Base-by-base conservation (phyloP, 2,329 filamentous ascomycete genomes). In the Pseudogymnoascus sp. region DNA sequence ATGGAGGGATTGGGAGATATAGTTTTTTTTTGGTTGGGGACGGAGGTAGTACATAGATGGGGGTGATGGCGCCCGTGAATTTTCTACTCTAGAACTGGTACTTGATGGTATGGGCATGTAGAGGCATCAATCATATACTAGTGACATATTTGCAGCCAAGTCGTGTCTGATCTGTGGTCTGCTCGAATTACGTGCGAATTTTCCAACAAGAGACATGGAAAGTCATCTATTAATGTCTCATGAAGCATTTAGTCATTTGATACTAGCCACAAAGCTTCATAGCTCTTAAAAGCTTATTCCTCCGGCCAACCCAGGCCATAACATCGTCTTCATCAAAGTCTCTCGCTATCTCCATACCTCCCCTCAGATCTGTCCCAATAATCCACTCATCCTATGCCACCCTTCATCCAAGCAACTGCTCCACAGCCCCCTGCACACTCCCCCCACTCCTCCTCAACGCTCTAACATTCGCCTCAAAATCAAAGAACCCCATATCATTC, bases 401-500 rank as follows among this genome's bases (percentile, higher is more conserved):
- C 40, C 21, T 21, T 45, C 21, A 45, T 35, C 52, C 52, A 3
- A 90, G 75, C 62, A 96, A 77, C 71, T 90, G 86, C 76, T 95
- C 90, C 61, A 96, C 85, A 4, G 91, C 95, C 9, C 93, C 95
- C 74, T 97, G 92, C 41, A 97, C 95, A 73, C 90, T 97, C 9
- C 95, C 95, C 7, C 95, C 95, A 64, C 90, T 91, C 70, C 93
- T 84, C 75, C 93, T 83, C 71, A 99, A 78, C 4, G 95, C 95
- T 62, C 89, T 87, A 33, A 99, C 86, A 69, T 99, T 99, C 69
- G 90, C 81, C 61, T 99, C 93, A 72, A 97, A 99, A 72, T 99
- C 93, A 73, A 87, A 96, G 77, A 99, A 99, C 2, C 95, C 95
- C 95, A 99, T 99, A 68, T 97, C 95, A 74, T 99, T 99, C 66